phyloP scores from a whole-genome alignment of 2,329 filamentous ascomycete species.

The Exophiala aquamarina region DNA sequence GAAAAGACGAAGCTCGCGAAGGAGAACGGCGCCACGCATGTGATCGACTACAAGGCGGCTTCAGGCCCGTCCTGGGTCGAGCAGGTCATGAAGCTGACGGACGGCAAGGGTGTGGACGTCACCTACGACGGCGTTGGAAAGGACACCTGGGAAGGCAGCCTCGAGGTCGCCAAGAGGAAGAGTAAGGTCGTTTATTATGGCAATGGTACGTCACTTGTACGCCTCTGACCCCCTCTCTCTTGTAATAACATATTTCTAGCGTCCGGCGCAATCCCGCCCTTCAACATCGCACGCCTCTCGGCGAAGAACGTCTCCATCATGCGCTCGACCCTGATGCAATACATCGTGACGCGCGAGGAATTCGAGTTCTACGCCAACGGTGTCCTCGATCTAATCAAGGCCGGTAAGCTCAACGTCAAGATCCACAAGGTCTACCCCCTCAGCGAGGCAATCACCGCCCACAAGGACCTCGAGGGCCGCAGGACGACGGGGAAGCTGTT shows the following conservation, averaged over 20 bases:
- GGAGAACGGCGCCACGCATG: slow-evolving; percentile 68
- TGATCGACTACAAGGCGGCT: slow-evolving; percentile 75
- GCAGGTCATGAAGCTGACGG: slow-evolving; percentile 79
- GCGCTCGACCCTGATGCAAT: slow-evolving; percentile 72
- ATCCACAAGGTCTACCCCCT: slow-evolving; percentile 78
- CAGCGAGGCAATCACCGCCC: slow-evolving; percentile 69
- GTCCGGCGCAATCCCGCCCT: slow-evolving; percentile 69
- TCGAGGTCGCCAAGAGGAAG: slow-evolving; percentile 74
- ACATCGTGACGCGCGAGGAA: slow-evolving; percentile 69
- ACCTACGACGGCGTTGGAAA: slow-evolving; percentile 80
- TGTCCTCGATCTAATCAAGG: slow-evolving; percentile 69
- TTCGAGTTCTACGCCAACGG: slow-evolving; percentile 68
- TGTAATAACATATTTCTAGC: no score
- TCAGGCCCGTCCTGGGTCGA: slow-evolving; percentile 78
- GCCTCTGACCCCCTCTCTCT: not conserved
- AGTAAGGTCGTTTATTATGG: slow-evolving; percentile 77
- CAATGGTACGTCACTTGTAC: slow-evolving; percentile 47
- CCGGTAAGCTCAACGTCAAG: slow-evolving; percentile 68
- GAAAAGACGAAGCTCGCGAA: slow-evolving; percentile 72
- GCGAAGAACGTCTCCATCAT: slow-evolving; percentile 76
- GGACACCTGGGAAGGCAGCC: slow-evolving; percentile 74
- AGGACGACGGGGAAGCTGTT: slow-evolving; percentile 84
- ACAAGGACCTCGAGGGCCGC: slow-evolving; percentile 75
- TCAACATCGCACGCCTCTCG: slow-evolving; percentile 59
- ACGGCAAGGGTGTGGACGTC: slow-evolving; percentile 69